Conservation (phyloP, 192 early-diverging fungal genomes). For the Diversispora epigaea region DNA sequence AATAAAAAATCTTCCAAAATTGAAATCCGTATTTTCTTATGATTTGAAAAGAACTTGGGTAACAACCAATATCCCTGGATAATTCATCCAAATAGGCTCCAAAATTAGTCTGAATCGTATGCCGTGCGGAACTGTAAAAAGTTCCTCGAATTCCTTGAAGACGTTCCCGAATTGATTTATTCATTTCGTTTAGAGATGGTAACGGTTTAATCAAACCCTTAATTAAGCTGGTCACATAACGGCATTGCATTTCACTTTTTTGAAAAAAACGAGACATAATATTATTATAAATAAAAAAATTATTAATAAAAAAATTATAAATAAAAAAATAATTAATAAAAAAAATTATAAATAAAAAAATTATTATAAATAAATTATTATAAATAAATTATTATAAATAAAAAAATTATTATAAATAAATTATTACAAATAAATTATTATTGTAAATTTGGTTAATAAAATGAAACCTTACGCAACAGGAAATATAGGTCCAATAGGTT, state of each 20-base stretch:
- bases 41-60: conserved; percentile 42
- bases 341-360: too few relatives aligned
- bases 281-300: too few relatives aligned
- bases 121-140: conserved; percentile 42
- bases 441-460: too few relatives aligned
- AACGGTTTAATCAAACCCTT: conserved; percentile 38
- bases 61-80: conserved; percentile 46
- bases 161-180: conserved; percentile 40
- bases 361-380: too few relatives aligned
- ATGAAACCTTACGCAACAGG: conserved; percentile 34
- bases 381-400: too few relatives aligned
- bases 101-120: conserved; percentile 56
- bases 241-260: conserved; percentile 52
- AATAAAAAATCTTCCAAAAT: conserved; percentile 27
- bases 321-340: too few relatives aligned
- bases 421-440: too few relatives aligned
- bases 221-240: conserved; percentile 49
- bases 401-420: too few relatives aligned
- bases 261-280: neutral
- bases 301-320: too few relatives aligned
- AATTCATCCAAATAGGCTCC: conserved; percentile 48
- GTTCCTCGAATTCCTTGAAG: conserved; percentile 27
- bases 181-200: conserved; percentile 49
- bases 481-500: conserved; percentile 54
- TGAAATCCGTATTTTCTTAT: conserved; percentile 32